phyloP scores from a whole-genome alignment of 768 basidiomycete genomes.

The Astraeus odoratus region DNA sequence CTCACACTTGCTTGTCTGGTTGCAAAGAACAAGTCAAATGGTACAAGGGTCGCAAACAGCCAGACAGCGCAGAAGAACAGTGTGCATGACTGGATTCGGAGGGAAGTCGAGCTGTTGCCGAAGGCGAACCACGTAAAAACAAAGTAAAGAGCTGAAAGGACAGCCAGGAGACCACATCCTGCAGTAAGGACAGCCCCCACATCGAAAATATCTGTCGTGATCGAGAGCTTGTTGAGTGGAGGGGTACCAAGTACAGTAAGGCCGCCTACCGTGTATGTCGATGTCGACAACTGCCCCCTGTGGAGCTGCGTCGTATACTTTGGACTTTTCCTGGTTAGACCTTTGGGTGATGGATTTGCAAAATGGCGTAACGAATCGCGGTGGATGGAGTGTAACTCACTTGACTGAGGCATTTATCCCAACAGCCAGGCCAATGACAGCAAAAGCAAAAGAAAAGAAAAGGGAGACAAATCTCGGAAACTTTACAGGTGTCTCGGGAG shows the following conservation, averaged over 20 bases:
- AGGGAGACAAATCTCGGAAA: conserved; percentile 17
- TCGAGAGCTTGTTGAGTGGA: too few species aligned
- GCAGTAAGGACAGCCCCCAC: conserved; percentile 32
- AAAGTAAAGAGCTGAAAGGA: conserved; percentile 25
- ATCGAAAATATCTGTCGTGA: conserved; percentile 33
- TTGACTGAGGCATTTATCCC: conserved; percentile 18
- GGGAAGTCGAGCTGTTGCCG: conserved; percentile 4
- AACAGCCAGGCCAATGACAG: conserved; percentile 14
- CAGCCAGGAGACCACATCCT: conserved; percentile 28
- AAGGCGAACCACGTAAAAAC: conserved; percentile 14
- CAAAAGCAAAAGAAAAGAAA: conserved; percentile 26
- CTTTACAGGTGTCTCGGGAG: conserved; percentile 1
- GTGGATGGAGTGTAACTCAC: conserved; percentile 3
- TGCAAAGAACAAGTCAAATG: conserved; percentile 40
- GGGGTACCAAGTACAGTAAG: not conserved
- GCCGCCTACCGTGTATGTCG: conserved; percentile 8
- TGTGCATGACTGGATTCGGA: conserved; percentile 30
- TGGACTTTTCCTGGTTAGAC: conserved; percentile 9
- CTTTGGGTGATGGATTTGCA: conserved; percentile 1
- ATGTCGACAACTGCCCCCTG: conserved; percentile 6
- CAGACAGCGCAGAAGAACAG: conserved; percentile 38
- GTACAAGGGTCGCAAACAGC: conserved; percentile 45
- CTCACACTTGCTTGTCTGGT: conserved; percentile 38
- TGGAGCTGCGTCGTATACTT: conserved; percentile 7
- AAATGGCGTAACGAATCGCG: not conserved